Conservation (phyloP, 2,329 filamentous ascomycete species). For the Claviceps purpurea region DNA sequence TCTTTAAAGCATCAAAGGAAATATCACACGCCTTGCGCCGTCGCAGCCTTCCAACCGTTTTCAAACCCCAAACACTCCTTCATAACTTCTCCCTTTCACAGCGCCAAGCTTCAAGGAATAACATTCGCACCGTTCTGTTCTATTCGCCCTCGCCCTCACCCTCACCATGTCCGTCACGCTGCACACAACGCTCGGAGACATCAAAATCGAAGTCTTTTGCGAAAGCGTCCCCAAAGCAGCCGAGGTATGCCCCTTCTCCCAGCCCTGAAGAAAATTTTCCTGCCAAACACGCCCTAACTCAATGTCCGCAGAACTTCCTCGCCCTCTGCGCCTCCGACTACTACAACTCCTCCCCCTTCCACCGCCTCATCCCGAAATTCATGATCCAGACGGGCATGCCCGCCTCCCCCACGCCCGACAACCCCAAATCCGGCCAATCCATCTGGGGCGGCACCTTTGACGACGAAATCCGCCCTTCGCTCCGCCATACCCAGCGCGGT, state of each 20-base stretch:
- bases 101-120: neutral
- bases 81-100: neutral
- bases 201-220: slow-evolving; percentile 95
- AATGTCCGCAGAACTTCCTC: slow-evolving; percentile 57
- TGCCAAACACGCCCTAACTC: too few relatives aligned
- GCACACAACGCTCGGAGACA: slow-evolving; percentile 76
- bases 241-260: slow-evolving; percentile 40
- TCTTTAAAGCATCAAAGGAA: too few relatives aligned
- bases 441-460: slow-evolving; percentile 65
- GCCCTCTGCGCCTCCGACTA: slow-evolving; percentile 70
- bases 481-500: slow-evolving; percentile 55
- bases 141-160: neutral
- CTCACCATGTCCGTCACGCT: slow-evolving; percentile 52
- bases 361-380: slow-evolving; percentile 68
- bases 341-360: slow-evolving; percentile 64
- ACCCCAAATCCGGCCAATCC: slow-evolving; percentile 55
- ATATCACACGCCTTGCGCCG: too few relatives aligned
- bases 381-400: slow-evolving; percentile 67
- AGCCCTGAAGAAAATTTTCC: neutral
- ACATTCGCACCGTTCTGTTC: neutral
- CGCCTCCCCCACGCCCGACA: slow-evolving; percentile 37
- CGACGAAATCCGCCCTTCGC: slow-evolving; percentile 62
- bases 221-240: slow-evolving; percentile 87
- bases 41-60: too few relatives aligned
- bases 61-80: neutral